Conservation (phyloP, 176 grass and related monocot genomes). For the Lolium perenne region DNA sequence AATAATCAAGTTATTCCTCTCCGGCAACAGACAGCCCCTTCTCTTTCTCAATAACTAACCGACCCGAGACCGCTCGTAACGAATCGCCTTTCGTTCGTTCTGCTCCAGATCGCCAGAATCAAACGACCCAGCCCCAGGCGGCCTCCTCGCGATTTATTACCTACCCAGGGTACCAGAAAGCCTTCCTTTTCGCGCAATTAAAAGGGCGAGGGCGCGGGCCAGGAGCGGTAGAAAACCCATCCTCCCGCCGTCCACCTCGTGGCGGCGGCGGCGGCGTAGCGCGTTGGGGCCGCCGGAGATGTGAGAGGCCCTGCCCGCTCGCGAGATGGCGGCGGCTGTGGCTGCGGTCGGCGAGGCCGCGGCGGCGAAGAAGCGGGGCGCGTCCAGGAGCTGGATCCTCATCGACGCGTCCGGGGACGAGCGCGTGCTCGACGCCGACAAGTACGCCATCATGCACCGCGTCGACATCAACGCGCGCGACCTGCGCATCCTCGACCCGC, state of each 20-base stretch:
- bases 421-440: slow-evolving; percentile 86
- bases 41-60: too few species aligned
- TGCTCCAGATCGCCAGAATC: neutral
- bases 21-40: too few species aligned
- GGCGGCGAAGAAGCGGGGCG: slow-evolving; percentile 59
- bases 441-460: slow-evolving; percentile 97
- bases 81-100: neutral
- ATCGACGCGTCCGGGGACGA: slow-evolving; percentile 72
- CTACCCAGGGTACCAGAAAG: neutral
- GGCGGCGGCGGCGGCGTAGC: slow-evolving; percentile 23
- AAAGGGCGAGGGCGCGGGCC: neutral
- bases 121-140: neutral
- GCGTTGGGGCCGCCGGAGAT: slow-evolving; percentile 50
- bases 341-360: slow-evolving; percentile 48
- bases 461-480: slow-evolving; percentile 96
- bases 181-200: slow-evolving; percentile 31
- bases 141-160: slow-evolving; percentile 12
- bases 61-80: neutral
- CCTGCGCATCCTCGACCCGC: slow-evolving; percentile 93
- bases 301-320: slow-evolving; percentile 47
- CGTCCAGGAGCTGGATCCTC: slow-evolving; percentile 89
- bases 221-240: neutral
- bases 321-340: slow-evolving; percentile 45
- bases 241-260: slow-evolving; percentile 43
- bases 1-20: too few species aligned